Evolutionary conservation across 2,329 filamentous ascomycete species (phyloP), one percentile per base, ranked within the genome.

Genomic region (Colletotrichum sp.): DNA sequence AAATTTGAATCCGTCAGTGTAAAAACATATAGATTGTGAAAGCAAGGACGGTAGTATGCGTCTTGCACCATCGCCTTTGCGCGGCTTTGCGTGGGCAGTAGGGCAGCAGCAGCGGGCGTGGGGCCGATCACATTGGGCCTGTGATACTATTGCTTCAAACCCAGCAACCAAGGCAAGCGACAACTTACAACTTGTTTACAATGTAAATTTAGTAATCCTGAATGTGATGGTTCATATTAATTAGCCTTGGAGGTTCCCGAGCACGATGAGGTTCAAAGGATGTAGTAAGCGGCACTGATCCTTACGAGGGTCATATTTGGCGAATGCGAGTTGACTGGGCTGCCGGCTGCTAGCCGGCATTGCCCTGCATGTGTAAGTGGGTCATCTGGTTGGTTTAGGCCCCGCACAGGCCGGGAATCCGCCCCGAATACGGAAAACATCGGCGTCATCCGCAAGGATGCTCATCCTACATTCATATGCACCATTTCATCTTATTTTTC

Each of bases 181-280:
- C 39, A 44, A 44, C 18, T n/a, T 0, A 18, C 39, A 44, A n/a
- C 18, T 44, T 44, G 39, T 44, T 44, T 10, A 4, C 39, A 44
- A 2, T 6, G 16, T 3, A 10, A 10, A 44, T 5, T n/a, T 0
- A 44, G 3, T 44, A 5, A 3, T n/a, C 16, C 2, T 3, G 1
- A 18, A 44, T 44, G 16, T n/a, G 9, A 18, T 44, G 39, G 18
- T 0, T n/a, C 39, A 44, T 18, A 3, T n/a, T 44, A 2, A 44
- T 2, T 44, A 5, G 39, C 6, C 18, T 3, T 44, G 39, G 16
- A 44, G 18, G 18, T n/a, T 44, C 39, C 39, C 5, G 6, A 44
- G 39, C 39, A 44, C 6, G 8, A 44, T 44, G 39, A 6, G 39
- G 18, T 3, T 1, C 39, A 44, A n/a, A 44, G 39, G 39, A 44